Evolutionary conservation across 176 grass and related monocot species (phyloP), one percentile per base, ranked within the genome.

Genomic region (Eragrostis nindensis): DNA sequence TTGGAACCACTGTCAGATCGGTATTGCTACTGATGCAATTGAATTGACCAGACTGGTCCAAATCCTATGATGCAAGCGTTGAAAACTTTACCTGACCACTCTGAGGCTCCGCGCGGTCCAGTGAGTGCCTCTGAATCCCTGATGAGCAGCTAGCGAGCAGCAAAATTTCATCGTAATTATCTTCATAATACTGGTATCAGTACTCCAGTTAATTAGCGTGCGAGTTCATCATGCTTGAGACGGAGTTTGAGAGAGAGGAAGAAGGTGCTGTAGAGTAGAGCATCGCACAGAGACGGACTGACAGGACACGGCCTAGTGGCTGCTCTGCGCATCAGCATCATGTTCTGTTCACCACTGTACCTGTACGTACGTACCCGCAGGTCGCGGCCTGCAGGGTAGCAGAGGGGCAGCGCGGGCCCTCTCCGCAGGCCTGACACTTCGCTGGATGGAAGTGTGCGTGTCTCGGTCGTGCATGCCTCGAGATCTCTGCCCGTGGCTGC

Each of bases 401-500:
- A 48, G 41, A 17, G 54, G 10, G 52, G 26, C 67, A 62, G 54
- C 7, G 26, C 16, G 70, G 81, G 56, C 7, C 79, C 80, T 5
- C 5, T 5, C 19, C 11, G 44, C 66, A 61, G 59, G 46, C 6
- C 80, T 57, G 71, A 68, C 71, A 84, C 11, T 43, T 29, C 62
- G 21, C 81, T 57, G 36, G 81, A 83, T 67, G 71, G 71, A 66
- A 75, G 71, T 75, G 81, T 17, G 16, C 32, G 17, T 80, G 66
- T 40, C 49, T 63, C 64, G 27, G 27, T 6, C 8, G 25, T 45
- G 38, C 38, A 40, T 61, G 25, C 57, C 52, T 79, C 83, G 59
- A 80, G 76, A 74, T 86, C 68, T 86, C 30, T 80, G 57, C 83
- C 14, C 48, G 26, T 36, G n/a, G n/a, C n/a, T n/a, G n/a, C n/a